Percentiles rank a stretch among this genome's conserved stretches.
Evolutionary conservation across 208 protist species (phyloP).

Genomic region (Acanthamoeba healyi): DNA sequence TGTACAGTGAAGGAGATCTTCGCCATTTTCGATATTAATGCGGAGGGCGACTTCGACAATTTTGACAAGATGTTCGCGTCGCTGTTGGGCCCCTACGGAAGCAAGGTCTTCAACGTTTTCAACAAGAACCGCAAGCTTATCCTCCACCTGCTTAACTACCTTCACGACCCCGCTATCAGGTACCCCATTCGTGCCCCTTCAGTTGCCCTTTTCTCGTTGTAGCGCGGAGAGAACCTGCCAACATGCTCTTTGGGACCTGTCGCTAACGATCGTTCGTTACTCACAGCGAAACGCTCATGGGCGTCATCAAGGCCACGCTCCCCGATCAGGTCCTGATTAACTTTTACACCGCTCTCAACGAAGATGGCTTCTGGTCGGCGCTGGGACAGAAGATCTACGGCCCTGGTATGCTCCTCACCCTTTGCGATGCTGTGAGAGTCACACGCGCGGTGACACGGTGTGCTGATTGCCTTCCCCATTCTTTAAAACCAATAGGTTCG

Average conservation of each 20-base stretch:
- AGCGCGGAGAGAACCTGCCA: no score
- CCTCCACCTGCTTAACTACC: constrained; percentile 71
- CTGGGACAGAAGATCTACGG: constrained; percentile 76
- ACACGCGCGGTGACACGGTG: no score
- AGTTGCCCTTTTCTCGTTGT: no score
- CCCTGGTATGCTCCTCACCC: not conserved
- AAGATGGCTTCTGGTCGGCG: constrained; percentile 53
- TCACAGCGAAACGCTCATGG: constrained; percentile 53
- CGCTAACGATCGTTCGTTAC: no score
- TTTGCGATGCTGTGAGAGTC: not conserved
- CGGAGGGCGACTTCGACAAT: constrained; percentile 75
- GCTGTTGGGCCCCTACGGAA: constrained; percentile 45
- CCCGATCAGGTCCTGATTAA: constrained; percentile 66
- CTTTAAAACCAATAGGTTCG: not conserved
- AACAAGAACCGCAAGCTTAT: constrained; percentile 72
- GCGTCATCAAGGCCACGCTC: constrained; percentile 71
- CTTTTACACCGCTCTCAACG: constrained; percentile 71
- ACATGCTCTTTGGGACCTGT: no score
- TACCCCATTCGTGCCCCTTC: not conserved
- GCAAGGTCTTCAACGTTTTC: constrained; percentile 69
- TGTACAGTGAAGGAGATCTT: constrained; percentile 71
- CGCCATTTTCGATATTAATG: constrained; percentile 74
- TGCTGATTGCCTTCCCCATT: not conserved
- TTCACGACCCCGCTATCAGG: constrained; percentile 71
- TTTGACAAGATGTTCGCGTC: constrained; percentile 75